Base-by-base conservation (phyloP, 345 rosid species). In the Salix viminalis region DNA sequence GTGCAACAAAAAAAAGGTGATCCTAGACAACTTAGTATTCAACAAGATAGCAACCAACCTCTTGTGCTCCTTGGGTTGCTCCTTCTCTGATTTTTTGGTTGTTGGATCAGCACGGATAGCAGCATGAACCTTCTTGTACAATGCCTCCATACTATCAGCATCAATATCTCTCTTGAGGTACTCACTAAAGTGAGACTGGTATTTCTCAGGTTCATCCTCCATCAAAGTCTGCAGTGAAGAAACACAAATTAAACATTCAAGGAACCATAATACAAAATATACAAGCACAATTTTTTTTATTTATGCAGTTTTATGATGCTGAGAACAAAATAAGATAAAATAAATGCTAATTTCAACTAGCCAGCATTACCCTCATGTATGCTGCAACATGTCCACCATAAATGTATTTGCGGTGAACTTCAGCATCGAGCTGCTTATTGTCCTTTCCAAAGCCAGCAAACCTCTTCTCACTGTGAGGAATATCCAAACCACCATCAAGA, bases 401-500 rank as follows among this genome's bases (percentile, higher is more conserved):
- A 36, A 94, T 85, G 71, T 94, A 92, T 84, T 91, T 94, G 85
- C 83, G 86, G 79, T 94, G 98, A 83, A 86, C 85, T 67, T 92
- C 98, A 62, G 87, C 90, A 87, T 94, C 92, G n/a, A 94, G 97
- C 77, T 89, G 93, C 62, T 91, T 91, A 67, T 70, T 71, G 4
- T 89, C 93, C 72, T 89, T 91, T 37, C 76, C 67, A 77, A 90
- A 94, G 9, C 98, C 97, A 67, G 98, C 97, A 70, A 92, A 94
- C 73, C 98, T 84, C 88, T 89, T 91, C 62, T 91, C 97, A 77
- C 97, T 88, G 87, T 91, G 97, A 4, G 94, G 98, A 70, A 90
- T 90, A 77, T 91, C 98, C 84, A 94, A 76, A n/a, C 98, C 98
- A 71, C 96, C 97, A 71, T 94, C 98, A 78, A 91, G 82, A 26